Conservation (phyloP, 495 filamentous ascomycete genomes). For the Thozetella sp. region DNA sequence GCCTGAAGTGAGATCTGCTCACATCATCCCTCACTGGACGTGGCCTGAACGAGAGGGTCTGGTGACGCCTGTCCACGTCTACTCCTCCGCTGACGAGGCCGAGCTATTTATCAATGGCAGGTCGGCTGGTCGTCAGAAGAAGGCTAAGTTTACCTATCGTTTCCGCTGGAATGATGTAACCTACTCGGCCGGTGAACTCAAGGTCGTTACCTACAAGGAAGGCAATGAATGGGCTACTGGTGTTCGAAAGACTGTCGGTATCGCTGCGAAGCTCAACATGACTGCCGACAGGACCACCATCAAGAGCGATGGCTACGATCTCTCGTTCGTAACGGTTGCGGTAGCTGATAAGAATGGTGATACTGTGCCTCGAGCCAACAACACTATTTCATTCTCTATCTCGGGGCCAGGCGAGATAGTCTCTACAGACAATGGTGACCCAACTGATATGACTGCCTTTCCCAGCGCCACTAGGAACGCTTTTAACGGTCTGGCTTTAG, state of each 20-base stretch:
- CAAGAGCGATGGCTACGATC: constrained; percentile 36
- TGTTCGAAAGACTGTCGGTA: constrained; percentile 32
- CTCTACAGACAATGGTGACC: constrained; percentile 44
- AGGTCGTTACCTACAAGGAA: constrained; percentile 42
- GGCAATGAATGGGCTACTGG: constrained; percentile 41
- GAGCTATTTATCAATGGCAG: constrained; percentile 52
- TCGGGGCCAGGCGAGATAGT: constrained; percentile 37
- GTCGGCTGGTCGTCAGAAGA: constrained; percentile 34
- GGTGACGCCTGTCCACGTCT: constrained; percentile 50
- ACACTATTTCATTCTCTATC: constrained; percentile 42
- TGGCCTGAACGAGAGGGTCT: constrained; percentile 45
- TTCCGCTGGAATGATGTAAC: constrained; percentile 49
- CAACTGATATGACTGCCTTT: constrained; percentile 37
- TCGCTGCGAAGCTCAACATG: constrained; percentile 26
- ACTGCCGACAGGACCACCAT: constrained; percentile 36
- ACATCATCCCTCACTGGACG: constrained; percentile 53
- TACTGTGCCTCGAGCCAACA: constrained; percentile 32
- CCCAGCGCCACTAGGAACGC: constrained; percentile 35
- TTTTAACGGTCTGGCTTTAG: constrained; percentile 36
- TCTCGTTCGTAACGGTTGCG: constrained; percentile 42
- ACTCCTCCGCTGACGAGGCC: constrained; percentile 44
- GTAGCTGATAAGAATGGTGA: constrained; percentile 41
- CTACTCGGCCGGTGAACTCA: constrained; percentile 43
- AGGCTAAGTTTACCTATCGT: constrained; percentile 32
- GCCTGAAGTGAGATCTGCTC: constrained; percentile 37